Conservation (phyloP, 257 asterid genomes). For the Asclepias syriaca region DNA sequence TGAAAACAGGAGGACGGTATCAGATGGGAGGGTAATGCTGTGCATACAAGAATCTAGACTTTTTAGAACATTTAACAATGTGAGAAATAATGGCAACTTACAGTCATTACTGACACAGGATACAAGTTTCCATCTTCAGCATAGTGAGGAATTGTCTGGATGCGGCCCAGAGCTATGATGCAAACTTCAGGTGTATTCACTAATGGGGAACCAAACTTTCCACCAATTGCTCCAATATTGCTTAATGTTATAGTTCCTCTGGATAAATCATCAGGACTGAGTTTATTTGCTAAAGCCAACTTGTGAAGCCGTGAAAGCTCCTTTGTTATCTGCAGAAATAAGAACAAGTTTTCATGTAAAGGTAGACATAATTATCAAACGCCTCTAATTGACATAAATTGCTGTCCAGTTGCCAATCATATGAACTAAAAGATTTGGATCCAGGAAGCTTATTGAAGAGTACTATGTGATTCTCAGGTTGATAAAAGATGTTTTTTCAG, state of each 20-base stretch:
- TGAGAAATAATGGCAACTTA: constrained; percentile 25
- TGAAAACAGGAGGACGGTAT: constrained; percentile 19
- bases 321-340: constrained; percentile 54
- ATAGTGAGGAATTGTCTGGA: constrained; percentile 67
- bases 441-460: background rate
- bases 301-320: constrained; percentile 64
- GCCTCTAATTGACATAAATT: background rate
- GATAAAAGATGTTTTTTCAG: background rate
- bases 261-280: constrained; percentile 68
- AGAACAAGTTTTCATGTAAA: background rate
- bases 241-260: constrained; percentile 86
- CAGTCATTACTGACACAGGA: constrained; percentile 75
- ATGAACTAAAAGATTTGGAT: background rate
- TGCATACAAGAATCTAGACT: background rate
- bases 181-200: constrained; percentile 81
- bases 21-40: background rate
- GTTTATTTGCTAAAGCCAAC: constrained; percentile 77
- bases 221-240: constrained; percentile 95
- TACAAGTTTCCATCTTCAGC: constrained; percentile 52
- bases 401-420: background rate
- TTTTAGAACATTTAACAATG: background rate
- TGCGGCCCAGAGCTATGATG: constrained; percentile 86
- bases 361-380: constrained; percentile 1
- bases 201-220: constrained; percentile 90
- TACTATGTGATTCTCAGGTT: background rate